These are phyloP conservation scores for Lolium multiflorum DNA, from an alignment of 176 grass and related monocot genomes.

Conservation along the genomic window DNA sequence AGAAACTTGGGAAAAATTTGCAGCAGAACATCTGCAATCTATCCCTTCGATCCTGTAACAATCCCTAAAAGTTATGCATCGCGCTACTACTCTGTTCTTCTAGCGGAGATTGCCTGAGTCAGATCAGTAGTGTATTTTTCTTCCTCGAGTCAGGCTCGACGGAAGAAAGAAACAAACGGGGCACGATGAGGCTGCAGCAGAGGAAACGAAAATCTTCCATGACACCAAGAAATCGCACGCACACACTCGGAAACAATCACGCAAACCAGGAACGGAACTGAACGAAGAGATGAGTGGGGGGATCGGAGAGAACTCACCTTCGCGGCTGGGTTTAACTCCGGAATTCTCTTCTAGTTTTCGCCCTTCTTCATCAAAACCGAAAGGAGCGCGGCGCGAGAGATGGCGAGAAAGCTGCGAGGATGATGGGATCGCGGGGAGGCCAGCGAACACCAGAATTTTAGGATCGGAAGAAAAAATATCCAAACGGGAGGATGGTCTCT, in stretches of 20 bases:
- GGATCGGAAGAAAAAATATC: conserved; percentile 40
- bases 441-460: conserved; percentile 50
- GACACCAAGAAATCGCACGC: conserved; percentile 19
- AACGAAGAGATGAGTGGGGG: not conserved
- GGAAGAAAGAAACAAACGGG: not conserved
- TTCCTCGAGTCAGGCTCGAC: not conserved
- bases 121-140: conserved; percentile 31
- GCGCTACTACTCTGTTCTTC: not conserved
- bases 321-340: conserved; percentile 1
- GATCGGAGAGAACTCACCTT: conserved; percentile 42
- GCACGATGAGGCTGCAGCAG: not conserved
- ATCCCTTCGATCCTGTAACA: not conserved
- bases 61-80: not conserved
- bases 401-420: conserved; percentile 3
- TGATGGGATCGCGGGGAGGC: conserved; percentile 26
- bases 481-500: conserved; percentile 35
- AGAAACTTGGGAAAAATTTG: not conserved
- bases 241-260: not conserved
- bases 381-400: conserved; percentile 6
- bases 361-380: conserved; percentile 1
- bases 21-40: not conserved
- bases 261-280: not conserved
- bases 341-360: conserved; percentile 12
- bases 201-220: not conserved
- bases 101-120: not conserved